These are phyloP conservation scores for Mesotaenium endlicherianum DNA, from an alignment of 139 green algal species.

Conservation along the genomic window DNA sequence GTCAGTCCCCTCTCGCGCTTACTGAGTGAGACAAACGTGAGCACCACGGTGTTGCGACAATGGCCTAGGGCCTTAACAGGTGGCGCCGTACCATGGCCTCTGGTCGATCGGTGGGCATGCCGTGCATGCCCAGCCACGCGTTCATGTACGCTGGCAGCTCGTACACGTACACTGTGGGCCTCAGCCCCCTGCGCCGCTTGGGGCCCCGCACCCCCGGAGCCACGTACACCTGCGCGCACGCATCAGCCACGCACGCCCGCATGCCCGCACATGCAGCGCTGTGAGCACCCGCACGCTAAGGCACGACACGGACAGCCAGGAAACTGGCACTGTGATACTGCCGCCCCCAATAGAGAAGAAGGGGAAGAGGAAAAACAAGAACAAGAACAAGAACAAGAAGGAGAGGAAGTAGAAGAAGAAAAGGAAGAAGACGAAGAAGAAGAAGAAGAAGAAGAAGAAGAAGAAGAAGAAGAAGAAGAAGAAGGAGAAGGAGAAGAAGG, in stretches of 20 bases:
- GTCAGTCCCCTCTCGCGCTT: no score
- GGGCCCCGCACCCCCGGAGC: no score
- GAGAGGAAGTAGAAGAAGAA: background rate
- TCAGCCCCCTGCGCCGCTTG: no score
- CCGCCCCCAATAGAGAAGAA: background rate
- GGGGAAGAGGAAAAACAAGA: background rate
- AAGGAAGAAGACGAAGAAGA: background rate
- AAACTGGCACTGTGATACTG: background rate
- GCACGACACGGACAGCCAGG: background rate
- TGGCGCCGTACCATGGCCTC: no score
- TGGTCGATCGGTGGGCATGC: no score
- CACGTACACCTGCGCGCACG: no score
- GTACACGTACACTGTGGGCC: background rate
- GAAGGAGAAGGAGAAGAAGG: background rate
- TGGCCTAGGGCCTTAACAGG: no score
- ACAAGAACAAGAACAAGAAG: background rate
- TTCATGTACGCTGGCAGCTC: conserved; percentile 35
- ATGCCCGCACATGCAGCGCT: no score
- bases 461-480: background rate
- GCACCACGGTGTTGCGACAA: no score
- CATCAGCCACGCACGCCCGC: no score
- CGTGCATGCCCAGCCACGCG: background rate
- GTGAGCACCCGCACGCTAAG: background rate
- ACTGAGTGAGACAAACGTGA: no score
- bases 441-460: background rate